Evolutionary conservation across 768 basidiomycete genomes (phyloP).

Genomic region (Suillus variegatus): DNA sequence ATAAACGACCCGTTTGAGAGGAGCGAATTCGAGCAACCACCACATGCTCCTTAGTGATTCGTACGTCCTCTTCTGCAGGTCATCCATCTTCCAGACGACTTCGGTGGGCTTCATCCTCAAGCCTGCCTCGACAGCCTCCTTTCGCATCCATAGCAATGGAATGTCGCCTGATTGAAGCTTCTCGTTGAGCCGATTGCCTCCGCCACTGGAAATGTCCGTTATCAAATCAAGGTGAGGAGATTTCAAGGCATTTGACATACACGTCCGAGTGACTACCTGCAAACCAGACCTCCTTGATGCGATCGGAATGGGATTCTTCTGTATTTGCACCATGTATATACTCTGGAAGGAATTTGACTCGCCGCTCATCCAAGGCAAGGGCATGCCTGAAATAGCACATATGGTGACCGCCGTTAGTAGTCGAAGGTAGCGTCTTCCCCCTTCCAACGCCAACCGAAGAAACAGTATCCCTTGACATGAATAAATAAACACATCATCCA

Average conservation of each 20-base stretch:
- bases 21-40: slow-evolving; percentile 5
- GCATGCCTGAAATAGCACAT: slow-evolving; percentile 49
- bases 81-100: slow-evolving; percentile 7
- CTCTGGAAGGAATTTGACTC: slow-evolving; percentile 50
- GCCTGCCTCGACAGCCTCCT: slow-evolving; percentile 28
- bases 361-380: slow-evolving; percentile 46
- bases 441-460: slow-evolving; percentile 44
- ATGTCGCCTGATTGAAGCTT: slow-evolving; percentile 13
- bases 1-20: slow-evolving; percentile 9
- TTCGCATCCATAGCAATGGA: slow-evolving; percentile 33
- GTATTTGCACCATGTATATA: slow-evolving; percentile 30
- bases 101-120: not conserved
- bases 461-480: slow-evolving; percentile 44
- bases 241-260: slow-evolving; percentile 22
- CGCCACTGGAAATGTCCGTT: slow-evolving; percentile 22
- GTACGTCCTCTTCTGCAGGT: slow-evolving; percentile 7
- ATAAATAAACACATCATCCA: not conserved
- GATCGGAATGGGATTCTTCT: not conserved
- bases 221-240: not conserved
- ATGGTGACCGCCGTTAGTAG: slow-evolving; percentile 22
- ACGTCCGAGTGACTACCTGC: slow-evolving; percentile 41
- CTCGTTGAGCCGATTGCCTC: slow-evolving; percentile 20
- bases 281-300: slow-evolving; percentile 47
- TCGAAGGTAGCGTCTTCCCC: slow-evolving; percentile 34
- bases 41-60: slow-evolving; percentile 5